phyloP scores from a whole-genome alignment of 371 early-diverging fungal genomes.

The Coemansia sp. region DNA sequence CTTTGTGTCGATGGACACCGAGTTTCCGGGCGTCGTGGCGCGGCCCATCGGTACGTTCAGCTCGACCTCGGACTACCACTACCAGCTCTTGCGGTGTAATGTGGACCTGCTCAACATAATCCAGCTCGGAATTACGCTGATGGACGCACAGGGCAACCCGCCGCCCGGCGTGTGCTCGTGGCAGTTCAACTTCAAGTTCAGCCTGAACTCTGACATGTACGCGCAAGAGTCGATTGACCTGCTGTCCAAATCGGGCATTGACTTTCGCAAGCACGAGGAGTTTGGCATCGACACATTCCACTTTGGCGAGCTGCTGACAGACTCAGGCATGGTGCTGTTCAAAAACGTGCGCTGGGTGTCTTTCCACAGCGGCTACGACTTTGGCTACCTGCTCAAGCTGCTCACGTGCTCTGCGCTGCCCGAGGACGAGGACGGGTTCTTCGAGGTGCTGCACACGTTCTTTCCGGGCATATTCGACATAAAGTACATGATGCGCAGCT shows the following conservation, averaged over 20 bases:
- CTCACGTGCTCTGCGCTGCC: slow-evolving; percentile 92
- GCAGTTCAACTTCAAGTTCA: slow-evolving; percentile 99
- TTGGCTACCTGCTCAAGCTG: slow-evolving; percentile 98
- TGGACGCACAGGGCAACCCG: slow-evolving; percentile 89
- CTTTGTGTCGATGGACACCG: slow-evolving; percentile 99
- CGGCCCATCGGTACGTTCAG: slow-evolving; percentile 96
- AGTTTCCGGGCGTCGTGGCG: slow-evolving; percentile 99
- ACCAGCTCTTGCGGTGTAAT: slow-evolving; percentile 98
- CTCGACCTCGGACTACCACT: slow-evolving; percentile 95
- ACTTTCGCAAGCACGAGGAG: slow-evolving; percentile 96
- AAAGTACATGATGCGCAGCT: slow-evolving; percentile 97
- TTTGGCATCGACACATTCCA: slow-evolving; percentile 97
- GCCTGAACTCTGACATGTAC: slow-evolving; percentile 95
- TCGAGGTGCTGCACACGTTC: slow-evolving; percentile 86
- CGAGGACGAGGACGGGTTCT: slow-evolving; percentile 92
- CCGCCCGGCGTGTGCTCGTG: slow-evolving; percentile 94
- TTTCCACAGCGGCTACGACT: slow-evolving; percentile 99
- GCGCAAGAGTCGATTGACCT: slow-evolving; percentile 99
- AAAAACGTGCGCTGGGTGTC: slow-evolving; percentile 97
- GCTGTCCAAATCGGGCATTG: slow-evolving; percentile 95
- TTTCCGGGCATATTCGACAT: slow-evolving; percentile 99
- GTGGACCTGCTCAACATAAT: slow-evolving; percentile 98
- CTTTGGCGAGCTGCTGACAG: slow-evolving; percentile 97
- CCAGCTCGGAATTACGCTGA: slow-evolving; percentile 98
- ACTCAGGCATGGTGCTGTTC: slow-evolving; percentile 94